Conservation (phyloP, 768 basidiomycete species). For the Kwoniella pini region DNA sequence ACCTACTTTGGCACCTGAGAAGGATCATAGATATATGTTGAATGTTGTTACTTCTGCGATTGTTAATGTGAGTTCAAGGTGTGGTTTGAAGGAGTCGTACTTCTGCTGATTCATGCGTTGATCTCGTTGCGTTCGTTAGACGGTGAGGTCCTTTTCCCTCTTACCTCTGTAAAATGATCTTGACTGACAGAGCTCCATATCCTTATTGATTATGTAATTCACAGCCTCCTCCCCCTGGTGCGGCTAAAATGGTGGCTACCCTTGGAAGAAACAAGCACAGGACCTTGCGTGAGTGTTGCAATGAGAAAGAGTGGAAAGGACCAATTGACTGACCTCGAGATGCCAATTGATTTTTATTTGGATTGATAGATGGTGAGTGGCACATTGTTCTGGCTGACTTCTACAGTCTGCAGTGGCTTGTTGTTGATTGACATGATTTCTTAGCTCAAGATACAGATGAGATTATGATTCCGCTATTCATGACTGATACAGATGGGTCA, state of each 20-base stretch:
- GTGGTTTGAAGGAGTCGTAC: too few species aligned
- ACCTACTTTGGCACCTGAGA: conserved; percentile 59
- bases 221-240: conserved; percentile 71
- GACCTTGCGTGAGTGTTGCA: conserved; percentile 69
- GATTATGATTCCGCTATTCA: conserved; percentile 78
- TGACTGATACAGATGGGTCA: conserved; percentile 72
- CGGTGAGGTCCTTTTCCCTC: too few species aligned
- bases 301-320: too few species aligned
- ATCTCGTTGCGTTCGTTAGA: too few species aligned
- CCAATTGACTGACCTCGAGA: too few species aligned
- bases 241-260: conserved; percentile 76
- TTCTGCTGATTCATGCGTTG: too few species aligned
- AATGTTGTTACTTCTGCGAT: conserved; percentile 73
- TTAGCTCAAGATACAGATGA: conserved; percentile 75
- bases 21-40: conserved; percentile 85
- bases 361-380: conserved; percentile 21
- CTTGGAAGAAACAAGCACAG: conserved; percentile 74
- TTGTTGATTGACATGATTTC: too few species aligned
- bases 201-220: conserved; percentile 1
- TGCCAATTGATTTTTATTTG: too few species aligned
- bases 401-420: neutral
- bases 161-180: too few species aligned
- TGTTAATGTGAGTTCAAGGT: conserved; percentile 60
- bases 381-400: neutral
- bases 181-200: too few species aligned